Conservation (phyloP, 2,329 filamentous ascomycete genomes). For the Ascochyta koolunga region DNA sequence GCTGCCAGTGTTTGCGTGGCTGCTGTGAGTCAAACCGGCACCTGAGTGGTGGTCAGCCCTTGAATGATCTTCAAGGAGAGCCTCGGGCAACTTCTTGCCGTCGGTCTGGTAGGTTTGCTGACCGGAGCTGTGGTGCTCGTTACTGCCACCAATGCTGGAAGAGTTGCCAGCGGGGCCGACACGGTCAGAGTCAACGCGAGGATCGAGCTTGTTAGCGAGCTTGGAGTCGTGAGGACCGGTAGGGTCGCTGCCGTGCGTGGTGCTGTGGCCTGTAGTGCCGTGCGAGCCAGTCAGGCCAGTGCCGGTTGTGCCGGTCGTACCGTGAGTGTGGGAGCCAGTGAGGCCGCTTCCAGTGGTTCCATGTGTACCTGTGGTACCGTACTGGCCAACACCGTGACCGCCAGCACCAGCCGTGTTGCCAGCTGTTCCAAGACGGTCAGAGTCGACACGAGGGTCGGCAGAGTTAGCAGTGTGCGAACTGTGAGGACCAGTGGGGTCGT, state of each 20-base stretch:
- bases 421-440: slow-evolving; percentile 22
- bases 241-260: slow-evolving; percentile 18
- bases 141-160: slow-evolving; percentile 13
- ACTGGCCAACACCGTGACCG: slow-evolving; percentile 30
- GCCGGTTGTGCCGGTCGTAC: slow-evolving; percentile 17
- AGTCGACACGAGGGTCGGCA: slow-evolving; percentile 40
- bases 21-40: slow-evolving; percentile 18
- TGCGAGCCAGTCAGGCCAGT: slow-evolving; percentile 5
- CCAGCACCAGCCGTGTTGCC: slow-evolving; percentile 27
- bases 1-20: slow-evolving; percentile 20
- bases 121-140: slow-evolving; percentile 16
- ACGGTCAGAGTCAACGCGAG: slow-evolving; percentile 31
- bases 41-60: slow-evolving; percentile 18
- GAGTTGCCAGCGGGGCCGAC: slow-evolving; percentile 24
- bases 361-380: slow-evolving; percentile 21
- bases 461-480: slow-evolving; percentile 34
- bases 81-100: slow-evolving; percentile 14
- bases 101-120: slow-evolving; percentile 16
- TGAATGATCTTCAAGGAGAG: slow-evolving; percentile 14
- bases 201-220: slow-evolving; percentile 25
- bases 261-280: slow-evolving; percentile 11
- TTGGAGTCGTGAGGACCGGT: slow-evolving; percentile 25
- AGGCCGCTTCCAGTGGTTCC: slow-evolving; percentile 17
- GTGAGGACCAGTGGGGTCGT: slow-evolving; percentile 43
- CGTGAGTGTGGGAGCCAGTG: slow-evolving; percentile 12